Conservation (phyloP, 306 rosid species). For the Sechiopsis laciniata region DNA sequence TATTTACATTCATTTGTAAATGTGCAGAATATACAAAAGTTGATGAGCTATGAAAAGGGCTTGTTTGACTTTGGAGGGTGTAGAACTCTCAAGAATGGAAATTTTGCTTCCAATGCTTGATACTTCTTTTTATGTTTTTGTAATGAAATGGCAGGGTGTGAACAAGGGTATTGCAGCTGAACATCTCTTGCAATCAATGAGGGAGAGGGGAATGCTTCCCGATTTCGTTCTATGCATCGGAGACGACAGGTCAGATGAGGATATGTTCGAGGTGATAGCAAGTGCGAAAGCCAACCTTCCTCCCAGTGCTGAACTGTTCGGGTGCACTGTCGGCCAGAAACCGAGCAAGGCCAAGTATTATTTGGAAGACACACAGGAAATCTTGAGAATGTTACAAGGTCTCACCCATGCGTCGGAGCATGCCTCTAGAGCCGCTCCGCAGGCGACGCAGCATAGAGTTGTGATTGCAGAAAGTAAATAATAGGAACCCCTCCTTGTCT, state of each 20-base stretch:
- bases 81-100: background rate
- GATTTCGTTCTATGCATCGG: constrained; percentile 85
- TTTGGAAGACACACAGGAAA: constrained; percentile 76
- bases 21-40: background rate
- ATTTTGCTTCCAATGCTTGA: background rate
- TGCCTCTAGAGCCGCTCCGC: constrained; percentile 29
- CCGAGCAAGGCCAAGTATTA: constrained; percentile 60
- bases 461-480: constrained; percentile 31
- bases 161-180: constrained; percentile 78
- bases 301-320: constrained; percentile 46
- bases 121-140: background rate
- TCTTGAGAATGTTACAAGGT: constrained; percentile 75
- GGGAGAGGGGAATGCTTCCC: constrained; percentile 48
- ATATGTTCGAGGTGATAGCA: constrained; percentile 64
- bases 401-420: constrained; percentile 68
- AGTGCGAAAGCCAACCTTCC: constrained; percentile 39
- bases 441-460: constrained; percentile 28
- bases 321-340: constrained; percentile 55
- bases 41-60: background rate
- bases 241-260: constrained; percentile 86
- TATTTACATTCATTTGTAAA: background rate
- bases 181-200: constrained; percentile 52
- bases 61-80: background rate
- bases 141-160: constrained; percentile 52
- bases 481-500: constrained; percentile 19